phyloP scores from a whole-genome alignment of 2,329 filamentous ascomycete species.

The Zymoseptoria tritici region DNA sequence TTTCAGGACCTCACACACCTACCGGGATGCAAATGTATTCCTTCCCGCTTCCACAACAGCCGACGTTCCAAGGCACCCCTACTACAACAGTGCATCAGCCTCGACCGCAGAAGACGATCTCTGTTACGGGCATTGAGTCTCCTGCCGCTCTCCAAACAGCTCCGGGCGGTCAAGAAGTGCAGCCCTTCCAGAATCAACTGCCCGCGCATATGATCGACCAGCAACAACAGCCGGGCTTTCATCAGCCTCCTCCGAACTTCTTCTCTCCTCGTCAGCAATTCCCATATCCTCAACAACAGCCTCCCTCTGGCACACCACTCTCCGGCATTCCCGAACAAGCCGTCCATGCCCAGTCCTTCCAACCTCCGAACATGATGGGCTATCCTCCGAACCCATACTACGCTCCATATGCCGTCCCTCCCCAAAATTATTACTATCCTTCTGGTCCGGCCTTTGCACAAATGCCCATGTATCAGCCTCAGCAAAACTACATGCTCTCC shows the following conservation, averaged over 20 bases:
- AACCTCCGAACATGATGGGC: conserved; percentile 55
- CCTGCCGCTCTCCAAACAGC: conserved; percentile 57
- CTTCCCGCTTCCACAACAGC: conserved; percentile 48
- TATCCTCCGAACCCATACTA: conserved; percentile 53
- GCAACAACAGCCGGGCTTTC: conserved; percentile 35
- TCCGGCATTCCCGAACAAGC: conserved; percentile 90
- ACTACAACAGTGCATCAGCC: conserved; percentile 83
- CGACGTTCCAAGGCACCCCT: conserved; percentile 53
- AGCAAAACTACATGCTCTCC: conserved; percentile 27
- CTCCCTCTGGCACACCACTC: conserved; percentile 70
- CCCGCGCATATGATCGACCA: conserved; percentile 60
- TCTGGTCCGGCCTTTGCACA: conserved; percentile 27
- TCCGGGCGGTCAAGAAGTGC: conserved; percentile 52
- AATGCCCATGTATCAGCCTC: conserved; percentile 27
- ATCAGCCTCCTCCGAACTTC: conserved; percentile 35
- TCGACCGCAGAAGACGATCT: conserved; percentile 87
- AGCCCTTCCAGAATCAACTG: conserved; percentile 93
- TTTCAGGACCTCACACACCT: conserved; percentile 32
- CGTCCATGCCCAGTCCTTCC: conserved; percentile 84
- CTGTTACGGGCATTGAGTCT: conserved; percentile 85
- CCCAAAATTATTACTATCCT: conserved; percentile 59
- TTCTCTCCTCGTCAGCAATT: conserved; percentile 46
- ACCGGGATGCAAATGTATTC: conserved; percentile 48
- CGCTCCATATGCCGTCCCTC: conserved; percentile 48
- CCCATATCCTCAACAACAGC: conserved; percentile 58